Evolutionary conservation across 169 alveolate genomes (phyloP).

Genomic region (Fabrea salina): DNA sequence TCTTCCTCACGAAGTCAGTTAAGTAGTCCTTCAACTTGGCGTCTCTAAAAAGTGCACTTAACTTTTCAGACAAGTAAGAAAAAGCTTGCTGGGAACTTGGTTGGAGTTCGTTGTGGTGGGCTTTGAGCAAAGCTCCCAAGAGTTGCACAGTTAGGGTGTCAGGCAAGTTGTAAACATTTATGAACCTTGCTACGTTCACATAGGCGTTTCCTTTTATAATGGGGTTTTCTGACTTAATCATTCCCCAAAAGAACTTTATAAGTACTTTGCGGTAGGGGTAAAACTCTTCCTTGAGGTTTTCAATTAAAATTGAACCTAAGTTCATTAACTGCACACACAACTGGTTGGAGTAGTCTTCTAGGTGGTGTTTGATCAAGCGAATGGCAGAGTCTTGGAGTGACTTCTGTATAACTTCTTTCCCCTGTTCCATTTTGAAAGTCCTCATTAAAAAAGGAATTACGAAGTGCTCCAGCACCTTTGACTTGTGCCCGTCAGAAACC

Average conservation of each 20-base stretch:
- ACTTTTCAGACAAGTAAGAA: background rate
- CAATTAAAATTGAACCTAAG: slow-evolving; percentile 7
- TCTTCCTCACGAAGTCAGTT: background rate
- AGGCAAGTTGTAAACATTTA: slow-evolving; percentile 13
- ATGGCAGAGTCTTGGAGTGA: background rate
- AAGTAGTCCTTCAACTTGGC: background rate
- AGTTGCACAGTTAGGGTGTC: slow-evolving; percentile 29
- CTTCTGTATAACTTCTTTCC: background rate
- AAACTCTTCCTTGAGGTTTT: slow-evolving; percentile 8
- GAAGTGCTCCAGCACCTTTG: slow-evolving; percentile 6
- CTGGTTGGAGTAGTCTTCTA: background rate
- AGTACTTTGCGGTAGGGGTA: slow-evolving; percentile 11
- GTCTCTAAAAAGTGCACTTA: background rate
- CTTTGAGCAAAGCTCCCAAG: slow-evolving; percentile 15
- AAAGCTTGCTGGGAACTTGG: background rate
- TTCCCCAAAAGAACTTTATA: slow-evolving; percentile 32
- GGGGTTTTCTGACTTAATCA: slow-evolving; percentile 36
- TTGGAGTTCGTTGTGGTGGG: background rate
- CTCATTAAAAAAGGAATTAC: slow-evolving; percentile 13
- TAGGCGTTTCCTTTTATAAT: slow-evolving; percentile 32
- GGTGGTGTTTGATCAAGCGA: background rate
- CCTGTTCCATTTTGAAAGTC: background rate
- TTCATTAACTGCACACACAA: slow-evolving; percentile 33
- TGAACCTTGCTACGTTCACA: slow-evolving; percentile 25
- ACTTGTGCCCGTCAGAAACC: background rate